Percentiles rank a stretch among this genome's conserved stretches.
phyloP scores from a whole-genome alignment of 2,329 filamentous ascomycete genomes.

The Colletotrichum musicola region DNA sequence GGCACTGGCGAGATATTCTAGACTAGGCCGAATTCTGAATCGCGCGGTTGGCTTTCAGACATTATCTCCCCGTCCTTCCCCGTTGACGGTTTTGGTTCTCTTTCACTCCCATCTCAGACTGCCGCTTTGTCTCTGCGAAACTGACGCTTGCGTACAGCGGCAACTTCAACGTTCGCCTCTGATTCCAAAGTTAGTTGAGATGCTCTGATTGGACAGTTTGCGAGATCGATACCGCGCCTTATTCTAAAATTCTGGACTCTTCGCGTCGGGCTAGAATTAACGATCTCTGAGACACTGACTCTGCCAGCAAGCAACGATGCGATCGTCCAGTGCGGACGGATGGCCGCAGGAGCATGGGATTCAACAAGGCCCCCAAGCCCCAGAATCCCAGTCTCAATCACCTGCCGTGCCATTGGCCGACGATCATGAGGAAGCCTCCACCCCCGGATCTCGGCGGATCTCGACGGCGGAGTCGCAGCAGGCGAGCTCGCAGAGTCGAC shows the following conservation, averaged over 20 bases:
- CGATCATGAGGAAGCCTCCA: neutral
- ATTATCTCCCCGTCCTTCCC: slow-evolving; percentile 24
- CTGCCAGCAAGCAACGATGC: neutral
- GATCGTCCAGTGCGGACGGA: no score
- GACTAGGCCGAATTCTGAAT: slow-evolving; percentile 2
- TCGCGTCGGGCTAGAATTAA: neutral
- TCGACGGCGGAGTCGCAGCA: slow-evolving; percentile 1
- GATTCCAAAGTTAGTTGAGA: neutral
- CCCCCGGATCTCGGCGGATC: slow-evolving; percentile 18
- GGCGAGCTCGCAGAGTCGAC: neutral
- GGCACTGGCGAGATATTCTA: neutral
- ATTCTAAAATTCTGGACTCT: neutral
- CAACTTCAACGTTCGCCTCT: neutral
- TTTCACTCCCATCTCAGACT: neutral
- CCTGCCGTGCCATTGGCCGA: neutral
- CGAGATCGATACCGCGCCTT: neutral
- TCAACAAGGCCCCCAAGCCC: no score
- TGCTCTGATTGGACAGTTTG: neutral
- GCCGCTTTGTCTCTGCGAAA: neutral
- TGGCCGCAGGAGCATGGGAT: no score
- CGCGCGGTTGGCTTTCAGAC: neutral
- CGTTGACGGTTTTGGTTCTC: neutral
- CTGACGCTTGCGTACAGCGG: neutral
- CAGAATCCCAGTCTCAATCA: no score
- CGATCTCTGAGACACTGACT: neutral